Conservation (phyloP, 2,329 filamentous ascomycete species). For the Aspergillus sergii region DNA sequence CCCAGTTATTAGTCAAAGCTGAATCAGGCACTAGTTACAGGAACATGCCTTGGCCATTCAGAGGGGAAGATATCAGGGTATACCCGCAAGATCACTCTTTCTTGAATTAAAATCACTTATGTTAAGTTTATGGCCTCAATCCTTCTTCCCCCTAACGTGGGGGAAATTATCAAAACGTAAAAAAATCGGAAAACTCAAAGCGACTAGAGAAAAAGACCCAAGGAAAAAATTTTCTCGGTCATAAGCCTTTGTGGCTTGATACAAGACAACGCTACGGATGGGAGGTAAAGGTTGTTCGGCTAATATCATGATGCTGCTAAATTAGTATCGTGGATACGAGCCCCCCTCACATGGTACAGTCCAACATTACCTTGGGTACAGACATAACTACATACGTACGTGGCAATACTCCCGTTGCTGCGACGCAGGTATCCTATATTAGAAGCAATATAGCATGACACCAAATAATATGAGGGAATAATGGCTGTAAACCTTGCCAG, state of each 20-base stretch:
- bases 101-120: background rate
- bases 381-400: background rate
- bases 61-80: background rate
- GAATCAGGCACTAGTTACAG: background rate
- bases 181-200: background rate
- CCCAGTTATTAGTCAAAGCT: background rate
- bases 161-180: background rate
- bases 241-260: slow-evolving; percentile 6
- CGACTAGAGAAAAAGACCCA: background rate
- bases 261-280: background rate
- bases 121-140: background rate
- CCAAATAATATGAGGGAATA: background rate
- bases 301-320: slow-evolving; percentile 1
- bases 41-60: background rate
- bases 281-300: background rate
- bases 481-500: background rate
- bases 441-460: background rate
- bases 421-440: background rate
- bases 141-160: background rate
- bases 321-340: background rate
- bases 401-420: background rate
- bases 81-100: background rate
- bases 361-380: no score
- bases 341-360: background rate
- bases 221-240: background rate